These are phyloP conservation scores for Phylloporus arenicola DNA, from an alignment of 768 basidiomycete species.

Conservation along the genomic window DNA sequence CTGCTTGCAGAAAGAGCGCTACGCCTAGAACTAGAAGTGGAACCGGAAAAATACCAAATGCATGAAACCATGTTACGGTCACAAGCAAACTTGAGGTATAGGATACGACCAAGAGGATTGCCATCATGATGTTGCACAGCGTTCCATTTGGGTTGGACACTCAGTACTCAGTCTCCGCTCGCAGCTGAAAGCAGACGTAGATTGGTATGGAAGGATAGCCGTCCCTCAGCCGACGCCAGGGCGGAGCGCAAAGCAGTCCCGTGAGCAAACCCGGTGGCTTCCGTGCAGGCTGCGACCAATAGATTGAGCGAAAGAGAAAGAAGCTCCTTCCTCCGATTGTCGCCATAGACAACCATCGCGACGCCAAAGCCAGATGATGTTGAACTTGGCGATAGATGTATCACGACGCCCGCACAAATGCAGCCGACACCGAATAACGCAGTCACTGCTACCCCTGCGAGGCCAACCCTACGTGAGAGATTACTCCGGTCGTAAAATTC, in stretches of 20 bases:
- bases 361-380: background rate
- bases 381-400: slow-evolving; percentile 11
- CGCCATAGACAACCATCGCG: background rate
- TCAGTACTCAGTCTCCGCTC: too few species aligned
- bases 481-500: slow-evolving; percentile 25
- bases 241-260: slow-evolving; percentile 20
- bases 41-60: background rate
- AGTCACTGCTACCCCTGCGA: slow-evolving; percentile 22
- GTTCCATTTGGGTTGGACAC: slow-evolving; percentile 22
- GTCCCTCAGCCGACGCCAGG: slow-evolving; percentile 21
- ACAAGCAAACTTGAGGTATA: slow-evolving; percentile 25
- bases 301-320: background rate
- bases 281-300: background rate
- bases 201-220: slow-evolving; percentile 15
- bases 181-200: slow-evolving; percentile 18
- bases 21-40: slow-evolving; percentile 27
- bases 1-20: slow-evolving; percentile 19
- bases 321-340: background rate
- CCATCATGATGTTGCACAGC: slow-evolving; percentile 19
- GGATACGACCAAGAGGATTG: slow-evolving; percentile 26
- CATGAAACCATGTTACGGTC: too few species aligned
- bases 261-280: background rate
- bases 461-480: slow-evolving; percentile 16
- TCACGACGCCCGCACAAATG: slow-evolving; percentile 15
- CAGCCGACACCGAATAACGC: slow-evolving; percentile 20